A percentile compares a stretch with the other conserved stretches of the same genome.
These are phyloP conservation scores for Coemansia sp. DNA, from an alignment of 192 early-diverging fungal genomes.

Conservation along the genomic window DNA sequence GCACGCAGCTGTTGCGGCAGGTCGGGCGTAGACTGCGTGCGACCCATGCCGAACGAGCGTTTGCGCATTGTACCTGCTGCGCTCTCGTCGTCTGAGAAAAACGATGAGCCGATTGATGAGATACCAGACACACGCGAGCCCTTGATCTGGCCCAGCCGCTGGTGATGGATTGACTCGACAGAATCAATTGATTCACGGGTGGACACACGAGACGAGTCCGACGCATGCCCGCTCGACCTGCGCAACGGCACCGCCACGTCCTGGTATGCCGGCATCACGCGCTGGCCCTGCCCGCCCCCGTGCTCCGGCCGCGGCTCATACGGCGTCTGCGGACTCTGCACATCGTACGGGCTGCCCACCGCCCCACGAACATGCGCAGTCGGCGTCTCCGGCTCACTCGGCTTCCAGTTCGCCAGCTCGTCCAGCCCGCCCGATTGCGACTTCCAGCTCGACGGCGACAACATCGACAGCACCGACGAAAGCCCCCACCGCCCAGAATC, in stretches of 20 bases:
- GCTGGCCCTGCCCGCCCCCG: constrained; percentile 16
- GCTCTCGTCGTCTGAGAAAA: constrained; percentile 48
- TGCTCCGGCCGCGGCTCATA: constrained; percentile 53
- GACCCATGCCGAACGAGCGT: constrained; percentile 12
- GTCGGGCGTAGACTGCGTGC: constrained; percentile 39
- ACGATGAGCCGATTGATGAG: constrained; percentile 48
- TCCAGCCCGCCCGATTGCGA: constrained; percentile 9
- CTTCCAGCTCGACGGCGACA: constrained; percentile 55
- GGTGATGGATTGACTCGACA: constrained; percentile 12
- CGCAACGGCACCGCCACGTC: constrained; percentile 50
- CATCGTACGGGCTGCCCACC: constrained; percentile 38
- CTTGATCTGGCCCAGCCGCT: constrained; percentile 17
- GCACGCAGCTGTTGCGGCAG: constrained; percentile 15
- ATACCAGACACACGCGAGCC: constrained; percentile 30
- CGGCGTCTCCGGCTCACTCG: constrained; percentile 21
- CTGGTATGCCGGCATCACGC: constrained; percentile 46
- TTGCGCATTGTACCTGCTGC: constrained; percentile 6
- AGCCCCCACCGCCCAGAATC: constrained; percentile 40
- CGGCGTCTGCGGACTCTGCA: constrained; percentile 47
- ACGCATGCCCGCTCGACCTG: constrained; percentile 21
- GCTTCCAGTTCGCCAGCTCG: constrained; percentile 10
- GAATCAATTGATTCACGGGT: not conserved
- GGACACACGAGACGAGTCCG: not conserved
- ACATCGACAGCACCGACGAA: constrained; percentile 43
- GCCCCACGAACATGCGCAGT: not conserved